phyloP scores from a whole-genome alignment of 1,284 basidiomycete species.

The Ceratobasidium sp. region DNA sequence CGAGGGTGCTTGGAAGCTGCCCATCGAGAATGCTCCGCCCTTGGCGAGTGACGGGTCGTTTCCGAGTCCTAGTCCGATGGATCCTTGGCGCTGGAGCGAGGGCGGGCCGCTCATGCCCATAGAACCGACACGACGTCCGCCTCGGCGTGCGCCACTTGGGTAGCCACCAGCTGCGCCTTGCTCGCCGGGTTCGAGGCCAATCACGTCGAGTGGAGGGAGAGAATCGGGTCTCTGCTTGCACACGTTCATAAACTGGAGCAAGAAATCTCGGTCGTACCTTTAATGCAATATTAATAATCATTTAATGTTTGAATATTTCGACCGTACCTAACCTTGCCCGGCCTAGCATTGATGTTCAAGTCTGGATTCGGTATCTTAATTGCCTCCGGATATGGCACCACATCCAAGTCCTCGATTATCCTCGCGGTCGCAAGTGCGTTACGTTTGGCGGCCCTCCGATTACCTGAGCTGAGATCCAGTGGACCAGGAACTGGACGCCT shows the following conservation, averaged over 20 bases:
- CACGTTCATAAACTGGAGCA: conserved; percentile 22
- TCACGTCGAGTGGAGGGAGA: background rate
- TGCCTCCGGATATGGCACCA: conserved; percentile 85
- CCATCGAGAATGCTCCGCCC: conserved; percentile 70
- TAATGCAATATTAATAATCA: background rate
- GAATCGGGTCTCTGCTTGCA: conserved; percentile 6
- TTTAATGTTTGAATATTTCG: conserved; percentile 39
- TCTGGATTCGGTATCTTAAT: conserved; percentile 86
- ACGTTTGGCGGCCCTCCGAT: conserved; percentile 59
- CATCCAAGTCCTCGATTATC: conserved; percentile 84
- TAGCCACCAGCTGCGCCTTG: conserved; percentile 48
- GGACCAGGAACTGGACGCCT: conserved; percentile 16
- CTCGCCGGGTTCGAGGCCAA: background rate
- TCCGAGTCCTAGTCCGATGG: conserved; percentile 70
- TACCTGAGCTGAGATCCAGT: conserved; percentile 8
- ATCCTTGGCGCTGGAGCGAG: conserved; percentile 60
- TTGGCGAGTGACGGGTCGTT: conserved; percentile 47
- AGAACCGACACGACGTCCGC: conserved; percentile 42
- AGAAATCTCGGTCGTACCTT: conserved; percentile 11
- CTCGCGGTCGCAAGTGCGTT: conserved; percentile 80
- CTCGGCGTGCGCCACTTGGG: conserved; percentile 41
- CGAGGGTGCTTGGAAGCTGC: conserved; percentile 72
- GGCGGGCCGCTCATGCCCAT: conserved; percentile 11
- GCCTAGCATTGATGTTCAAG: conserved; percentile 84
- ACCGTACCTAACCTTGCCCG: conserved; percentile 87